These are phyloP conservation scores for Plasmodium gonderi DNA, from an alignment of 169 alveolate species.

Conservation along the genomic window DNA sequence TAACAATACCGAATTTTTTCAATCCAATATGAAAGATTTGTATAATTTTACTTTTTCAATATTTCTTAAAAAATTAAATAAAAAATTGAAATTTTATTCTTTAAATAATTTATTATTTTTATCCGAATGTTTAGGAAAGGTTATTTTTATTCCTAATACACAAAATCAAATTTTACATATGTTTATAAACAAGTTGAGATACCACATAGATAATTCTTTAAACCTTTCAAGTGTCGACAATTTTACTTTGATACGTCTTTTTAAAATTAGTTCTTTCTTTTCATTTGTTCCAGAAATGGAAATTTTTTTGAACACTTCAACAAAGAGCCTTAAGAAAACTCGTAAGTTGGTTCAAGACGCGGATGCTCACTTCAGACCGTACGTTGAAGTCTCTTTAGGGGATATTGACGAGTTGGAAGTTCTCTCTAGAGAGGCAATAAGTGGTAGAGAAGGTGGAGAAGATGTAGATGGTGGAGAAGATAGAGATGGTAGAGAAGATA, in stretches of 20 bases:
- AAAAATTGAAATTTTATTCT: constrained; percentile 2
- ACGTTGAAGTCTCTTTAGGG: too few species aligned
- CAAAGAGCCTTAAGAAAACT: not conserved
- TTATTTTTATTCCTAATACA: constrained; percentile 45
- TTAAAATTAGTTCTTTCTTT: constrained; percentile 41
- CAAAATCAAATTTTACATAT: constrained; percentile 49
- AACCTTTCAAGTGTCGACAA: not conserved
- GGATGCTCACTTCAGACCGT: not conserved
- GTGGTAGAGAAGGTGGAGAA: too few species aligned
- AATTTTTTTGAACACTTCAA: not conserved
- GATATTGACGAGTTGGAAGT: too few species aligned
- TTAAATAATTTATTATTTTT: constrained; percentile 24
- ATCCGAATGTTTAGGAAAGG: constrained; percentile 44
- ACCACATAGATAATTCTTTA: constrained; percentile 14
- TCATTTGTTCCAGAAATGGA: constrained; percentile 66
- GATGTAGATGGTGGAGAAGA: too few species aligned
- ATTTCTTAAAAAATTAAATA: constrained; percentile 37
- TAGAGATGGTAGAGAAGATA: too few species aligned
- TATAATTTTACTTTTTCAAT: constrained; percentile 38
- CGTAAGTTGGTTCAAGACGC: not conserved
- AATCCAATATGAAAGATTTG: constrained; percentile 23
- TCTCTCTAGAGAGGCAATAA: too few species aligned
- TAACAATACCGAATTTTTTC: constrained; percentile 10
- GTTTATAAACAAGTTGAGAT: constrained; percentile 47
- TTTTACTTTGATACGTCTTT: constrained; percentile 24